phyloP scores from a whole-genome alignment of 306 rosid genomes.

The Quercus dentata region DNA sequence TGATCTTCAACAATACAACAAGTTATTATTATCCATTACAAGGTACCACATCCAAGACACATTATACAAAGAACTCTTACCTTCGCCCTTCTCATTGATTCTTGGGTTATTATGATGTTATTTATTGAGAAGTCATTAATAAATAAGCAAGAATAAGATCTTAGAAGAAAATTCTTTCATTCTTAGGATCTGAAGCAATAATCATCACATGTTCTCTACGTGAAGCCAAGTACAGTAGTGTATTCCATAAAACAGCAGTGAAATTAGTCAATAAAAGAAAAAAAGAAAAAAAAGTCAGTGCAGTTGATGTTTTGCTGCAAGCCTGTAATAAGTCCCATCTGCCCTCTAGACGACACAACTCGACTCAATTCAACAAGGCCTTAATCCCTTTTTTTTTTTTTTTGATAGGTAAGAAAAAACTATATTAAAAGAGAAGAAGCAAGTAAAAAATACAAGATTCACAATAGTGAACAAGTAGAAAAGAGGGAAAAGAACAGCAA shows the following conservation, averaged over 20 bases:
- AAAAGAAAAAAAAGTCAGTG: no score
- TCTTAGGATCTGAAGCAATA: not conserved
- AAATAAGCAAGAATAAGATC: not conserved
- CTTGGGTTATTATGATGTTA: not conserved
- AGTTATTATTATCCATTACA: not conserved
- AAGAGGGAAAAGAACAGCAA: no score
- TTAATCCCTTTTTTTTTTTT: no score
- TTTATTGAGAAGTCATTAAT: not conserved
- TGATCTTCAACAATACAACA: not conserved
- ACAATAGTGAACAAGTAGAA: no score
- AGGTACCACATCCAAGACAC: not conserved
- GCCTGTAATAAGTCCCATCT: not conserved
- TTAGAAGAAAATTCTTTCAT: not conserved
- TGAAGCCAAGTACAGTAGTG: not conserved
- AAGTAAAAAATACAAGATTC: no score
- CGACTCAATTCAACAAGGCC: not conserved
- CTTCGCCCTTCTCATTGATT: not conserved
- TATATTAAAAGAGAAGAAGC: no score
- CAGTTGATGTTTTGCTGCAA: not conserved
- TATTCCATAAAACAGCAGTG: not conserved
- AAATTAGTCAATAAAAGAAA: no score
- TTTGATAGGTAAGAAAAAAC: no score
- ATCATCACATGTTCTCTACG: not conserved
- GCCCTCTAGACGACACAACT: not conserved
- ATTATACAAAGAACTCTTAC: not conserved